A percentile compares a stretch with the other conserved stretches of the same genome.
Evolutionary conservation across 495 filamentous ascomycete genomes (phyloP).

Genomic region (Ramalina intermedia): DNA sequence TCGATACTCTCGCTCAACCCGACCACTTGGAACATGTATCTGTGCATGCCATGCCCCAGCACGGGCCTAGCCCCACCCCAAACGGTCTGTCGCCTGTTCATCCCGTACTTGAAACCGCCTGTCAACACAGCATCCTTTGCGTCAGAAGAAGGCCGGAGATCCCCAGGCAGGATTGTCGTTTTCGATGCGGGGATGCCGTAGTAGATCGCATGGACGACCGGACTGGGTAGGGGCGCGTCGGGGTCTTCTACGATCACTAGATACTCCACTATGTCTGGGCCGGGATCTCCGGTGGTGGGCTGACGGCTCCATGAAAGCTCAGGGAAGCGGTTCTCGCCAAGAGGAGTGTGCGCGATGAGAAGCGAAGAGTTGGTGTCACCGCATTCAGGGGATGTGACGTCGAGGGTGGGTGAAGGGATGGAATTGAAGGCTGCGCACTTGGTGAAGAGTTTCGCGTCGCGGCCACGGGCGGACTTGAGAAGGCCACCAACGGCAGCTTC

Average conservation of each 20-base stretch:
- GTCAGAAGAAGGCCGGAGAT: slow-evolving; percentile 21
- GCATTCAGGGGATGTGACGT: slow-evolving; percentile 30
- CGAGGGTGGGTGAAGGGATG: slow-evolving; percentile 26
- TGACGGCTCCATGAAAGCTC: slow-evolving; percentile 24
- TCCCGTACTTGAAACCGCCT: slow-evolving; percentile 34
- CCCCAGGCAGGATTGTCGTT: slow-evolving; percentile 23
- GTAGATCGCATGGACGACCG: slow-evolving; percentile 34
- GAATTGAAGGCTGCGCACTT: slow-evolving; percentile 27
- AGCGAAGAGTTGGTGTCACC: slow-evolving; percentile 28
- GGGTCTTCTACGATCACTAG: slow-evolving; percentile 36
- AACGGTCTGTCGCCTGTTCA: slow-evolving; percentile 22
- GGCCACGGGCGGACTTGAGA: slow-evolving; percentile 24
- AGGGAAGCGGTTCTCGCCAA: slow-evolving; percentile 30
- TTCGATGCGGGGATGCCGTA: slow-evolving; percentile 26
- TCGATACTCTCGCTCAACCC: slow-evolving; percentile 29
- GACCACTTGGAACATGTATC: slow-evolving; percentile 36
- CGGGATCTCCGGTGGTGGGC: slow-evolving; percentile 8
- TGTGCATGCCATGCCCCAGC: slow-evolving; percentile 32
- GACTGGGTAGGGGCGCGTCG: slow-evolving; percentile 31
- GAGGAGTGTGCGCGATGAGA: slow-evolving; percentile 25
- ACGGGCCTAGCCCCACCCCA: slow-evolving; percentile 29
- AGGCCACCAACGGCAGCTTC: slow-evolving; percentile 24
- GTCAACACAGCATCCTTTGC: slow-evolving; percentile 17
- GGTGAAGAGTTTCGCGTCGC: slow-evolving; percentile 32
- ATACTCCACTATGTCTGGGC: slow-evolving; percentile 27